Evolutionary conservation across 1,284 basidiomycete genomes (phyloP).

Genomic region (Inonotus hispidus): DNA sequence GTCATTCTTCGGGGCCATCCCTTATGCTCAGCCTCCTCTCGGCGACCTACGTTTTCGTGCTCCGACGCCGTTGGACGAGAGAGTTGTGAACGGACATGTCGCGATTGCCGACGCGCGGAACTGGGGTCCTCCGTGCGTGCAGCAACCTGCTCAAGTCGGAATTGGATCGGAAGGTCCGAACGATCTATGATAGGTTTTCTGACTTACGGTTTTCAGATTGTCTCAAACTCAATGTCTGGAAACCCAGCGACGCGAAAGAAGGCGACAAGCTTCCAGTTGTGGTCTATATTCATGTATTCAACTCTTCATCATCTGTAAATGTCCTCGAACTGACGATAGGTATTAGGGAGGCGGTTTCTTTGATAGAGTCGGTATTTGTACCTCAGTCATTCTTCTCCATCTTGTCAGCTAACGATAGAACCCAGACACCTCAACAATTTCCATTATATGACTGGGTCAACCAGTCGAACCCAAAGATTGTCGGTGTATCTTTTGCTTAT

Average conservation of each 20-base stretch:
- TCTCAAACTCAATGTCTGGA: conserved; percentile 48
- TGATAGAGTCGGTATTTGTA: conserved; percentile 25
- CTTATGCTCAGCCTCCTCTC: conserved; percentile 51
- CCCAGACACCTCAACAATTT: conserved; percentile 39
- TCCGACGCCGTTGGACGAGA: conserved; percentile 40
- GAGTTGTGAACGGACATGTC: conserved; percentile 19
- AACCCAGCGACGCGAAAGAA: conserved; percentile 38
- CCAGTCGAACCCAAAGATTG: conserved; percentile 42
- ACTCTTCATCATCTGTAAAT: neutral
- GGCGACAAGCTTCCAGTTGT: conserved; percentile 41
- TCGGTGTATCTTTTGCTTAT: conserved; percentile 51
- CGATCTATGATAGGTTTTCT: neutral
- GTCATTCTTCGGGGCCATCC: conserved; percentile 44
- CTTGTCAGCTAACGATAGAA: neutral
- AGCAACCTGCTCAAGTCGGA: conserved; percentile 37
- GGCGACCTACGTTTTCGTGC: conserved; percentile 45
- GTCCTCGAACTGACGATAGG: neutral
- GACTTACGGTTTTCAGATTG: conserved; percentile 33
- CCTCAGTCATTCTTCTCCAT: neutral
- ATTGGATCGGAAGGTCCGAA: conserved; percentile 36
- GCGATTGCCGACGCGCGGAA: conserved; percentile 35
- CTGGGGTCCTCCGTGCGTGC: conserved; percentile 39
- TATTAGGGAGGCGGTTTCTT: conserved; percentile 39
- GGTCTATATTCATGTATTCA: conserved; percentile 39
- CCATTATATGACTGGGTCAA: conserved; percentile 50